phyloP scores from a whole-genome alignment of 2,329 filamentous ascomycete species.

The Aspergillus udagawae region DNA sequence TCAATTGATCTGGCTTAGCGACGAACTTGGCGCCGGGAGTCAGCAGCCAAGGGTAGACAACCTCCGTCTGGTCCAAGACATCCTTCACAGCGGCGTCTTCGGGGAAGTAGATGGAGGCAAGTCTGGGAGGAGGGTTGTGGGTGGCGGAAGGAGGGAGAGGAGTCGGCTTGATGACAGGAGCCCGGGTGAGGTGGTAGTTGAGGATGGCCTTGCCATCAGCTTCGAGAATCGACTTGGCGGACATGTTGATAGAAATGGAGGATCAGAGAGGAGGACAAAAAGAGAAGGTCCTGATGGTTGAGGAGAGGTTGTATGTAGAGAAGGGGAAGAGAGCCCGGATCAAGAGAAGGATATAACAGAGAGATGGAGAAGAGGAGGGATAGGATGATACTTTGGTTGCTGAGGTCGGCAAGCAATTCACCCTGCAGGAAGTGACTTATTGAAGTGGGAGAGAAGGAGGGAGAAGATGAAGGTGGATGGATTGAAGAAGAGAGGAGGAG shows the following conservation, averaged over 20 bases:
- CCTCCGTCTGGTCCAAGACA: constrained; percentile 91
- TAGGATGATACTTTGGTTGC: constrained; percentile 1
- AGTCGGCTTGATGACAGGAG: constrained; percentile 95
- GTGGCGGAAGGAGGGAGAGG: constrained; percentile 77
- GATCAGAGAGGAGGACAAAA: background rate
- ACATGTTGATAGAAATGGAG: constrained; percentile 58
- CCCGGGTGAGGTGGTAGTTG: constrained; percentile 99
- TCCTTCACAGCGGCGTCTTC: constrained; percentile 78
- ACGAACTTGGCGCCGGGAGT: constrained; percentile 83
- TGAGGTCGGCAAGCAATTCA: background rate
- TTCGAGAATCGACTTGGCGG: constrained; percentile 95
- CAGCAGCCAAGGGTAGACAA: constrained; percentile 94
- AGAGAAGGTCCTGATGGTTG: too few relatives aligned
- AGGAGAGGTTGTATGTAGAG: constrained; percentile 2
- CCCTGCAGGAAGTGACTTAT: constrained; percentile 1
- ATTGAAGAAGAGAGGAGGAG: constrained; percentile 5
- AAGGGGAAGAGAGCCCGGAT: constrained; percentile 1
- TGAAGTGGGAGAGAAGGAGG: constrained; percentile 11
- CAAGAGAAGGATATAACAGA: background rate
- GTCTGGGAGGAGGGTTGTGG: constrained; percentile 88
- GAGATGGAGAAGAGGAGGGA: constrained; percentile 13
- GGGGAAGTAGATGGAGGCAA: constrained; percentile 89
- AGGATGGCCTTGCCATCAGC: constrained; percentile 99
- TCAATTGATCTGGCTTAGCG: constrained; percentile 98
- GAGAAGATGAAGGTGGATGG: constrained; percentile 3